These are phyloP conservation scores for Hanseniaspora taiwanica DNA, from an alignment of 805 yeast genomes.

Conservation along the genomic window DNA sequence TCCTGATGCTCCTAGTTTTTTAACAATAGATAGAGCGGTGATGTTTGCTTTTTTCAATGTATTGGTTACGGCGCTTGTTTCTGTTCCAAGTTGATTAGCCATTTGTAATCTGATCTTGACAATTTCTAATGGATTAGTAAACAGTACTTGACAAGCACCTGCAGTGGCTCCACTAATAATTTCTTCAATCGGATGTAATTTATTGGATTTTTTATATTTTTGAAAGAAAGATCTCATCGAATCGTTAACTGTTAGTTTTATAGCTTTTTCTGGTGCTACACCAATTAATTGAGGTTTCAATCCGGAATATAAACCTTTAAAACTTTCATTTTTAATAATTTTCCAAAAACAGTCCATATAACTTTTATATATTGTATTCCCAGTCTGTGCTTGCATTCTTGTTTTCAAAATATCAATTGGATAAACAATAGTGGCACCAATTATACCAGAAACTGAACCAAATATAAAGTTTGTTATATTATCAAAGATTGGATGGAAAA, in stretches of 20 bases:
- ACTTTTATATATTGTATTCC: constrained; percentile 54
- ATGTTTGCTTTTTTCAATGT: constrained; percentile 16
- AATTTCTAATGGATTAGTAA: constrained; percentile 92
- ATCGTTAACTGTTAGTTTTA: constrained; percentile 89
- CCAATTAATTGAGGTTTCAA: constrained; percentile 89
- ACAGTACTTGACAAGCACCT: constrained; percentile 91
- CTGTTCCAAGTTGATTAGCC: constrained; percentile 48
- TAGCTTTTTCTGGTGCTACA: constrained; percentile 97
- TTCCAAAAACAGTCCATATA: constrained; percentile 79
- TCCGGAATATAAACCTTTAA: constrained; percentile 81
- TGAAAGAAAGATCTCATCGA: constrained; percentile 63
- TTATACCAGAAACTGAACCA: constrained; percentile 93
- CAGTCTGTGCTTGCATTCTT: constrained; percentile 91
- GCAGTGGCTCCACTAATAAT: constrained; percentile 85
- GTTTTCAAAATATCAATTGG: constrained; percentile 95
- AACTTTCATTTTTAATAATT: constrained; percentile 64
- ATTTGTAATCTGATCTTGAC: constrained; percentile 91
- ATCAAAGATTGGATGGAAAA: constrained; percentile 58
- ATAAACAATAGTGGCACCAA: constrained; percentile 96
- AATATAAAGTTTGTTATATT: constrained; percentile 76
- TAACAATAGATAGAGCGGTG: constrained; percentile 48
- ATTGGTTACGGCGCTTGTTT: constrained; percentile 4
- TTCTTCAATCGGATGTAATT: constrained; percentile 40
- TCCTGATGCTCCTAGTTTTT: constrained; percentile 70
- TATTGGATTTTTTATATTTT: constrained; percentile 31